A percentile compares a stretch with the other conserved stretches of the same genome.
phyloP scores from a whole-genome alignment of 768 basidiomycete species.

The Daedaleopsis sinensis region DNA sequence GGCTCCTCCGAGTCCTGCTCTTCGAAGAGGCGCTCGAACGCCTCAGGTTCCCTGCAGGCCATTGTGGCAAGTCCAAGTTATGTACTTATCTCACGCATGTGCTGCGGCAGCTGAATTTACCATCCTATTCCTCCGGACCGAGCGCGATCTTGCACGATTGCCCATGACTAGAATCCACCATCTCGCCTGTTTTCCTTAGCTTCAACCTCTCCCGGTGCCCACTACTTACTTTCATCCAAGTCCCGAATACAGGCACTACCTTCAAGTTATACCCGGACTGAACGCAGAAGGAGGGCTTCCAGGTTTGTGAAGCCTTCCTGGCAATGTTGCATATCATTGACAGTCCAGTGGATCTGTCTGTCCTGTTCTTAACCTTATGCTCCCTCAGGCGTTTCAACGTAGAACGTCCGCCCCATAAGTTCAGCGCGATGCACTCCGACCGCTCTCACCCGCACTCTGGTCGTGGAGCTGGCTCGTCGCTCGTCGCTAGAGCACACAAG shows the following conservation, averaged over 20 bases:
- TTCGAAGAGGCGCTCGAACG: no score
- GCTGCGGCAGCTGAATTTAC: no score
- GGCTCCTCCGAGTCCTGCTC: no score
- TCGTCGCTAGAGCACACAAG: constrained; percentile 19
- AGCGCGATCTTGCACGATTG: not conserved
- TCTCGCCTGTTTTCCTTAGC: not conserved
- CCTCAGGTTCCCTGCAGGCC: no score
- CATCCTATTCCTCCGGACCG: no score
- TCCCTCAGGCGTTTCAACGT: constrained; percentile 48
- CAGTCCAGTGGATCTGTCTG: constrained; percentile 7
- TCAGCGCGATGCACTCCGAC: not conserved
- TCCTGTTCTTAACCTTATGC: constrained; percentile 42
- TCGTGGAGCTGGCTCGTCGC: constrained; percentile 17
- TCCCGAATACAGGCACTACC: not conserved
- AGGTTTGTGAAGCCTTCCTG: not conserved
- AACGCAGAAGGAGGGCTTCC: not conserved
- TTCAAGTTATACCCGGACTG: not conserved
- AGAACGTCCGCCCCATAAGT: constrained; percentile 2
- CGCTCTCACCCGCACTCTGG: constrained; percentile 6
- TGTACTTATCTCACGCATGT: no score
- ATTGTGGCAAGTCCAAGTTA: no score
- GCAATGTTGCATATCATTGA: not conserved
- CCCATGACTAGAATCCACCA: not conserved
- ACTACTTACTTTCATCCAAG: not conserved
- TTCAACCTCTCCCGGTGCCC: no score